Evolutionary conservation across 2,329 filamentous ascomycete genomes (phyloP).

Genomic region (Pezicula carpinea): DNA sequence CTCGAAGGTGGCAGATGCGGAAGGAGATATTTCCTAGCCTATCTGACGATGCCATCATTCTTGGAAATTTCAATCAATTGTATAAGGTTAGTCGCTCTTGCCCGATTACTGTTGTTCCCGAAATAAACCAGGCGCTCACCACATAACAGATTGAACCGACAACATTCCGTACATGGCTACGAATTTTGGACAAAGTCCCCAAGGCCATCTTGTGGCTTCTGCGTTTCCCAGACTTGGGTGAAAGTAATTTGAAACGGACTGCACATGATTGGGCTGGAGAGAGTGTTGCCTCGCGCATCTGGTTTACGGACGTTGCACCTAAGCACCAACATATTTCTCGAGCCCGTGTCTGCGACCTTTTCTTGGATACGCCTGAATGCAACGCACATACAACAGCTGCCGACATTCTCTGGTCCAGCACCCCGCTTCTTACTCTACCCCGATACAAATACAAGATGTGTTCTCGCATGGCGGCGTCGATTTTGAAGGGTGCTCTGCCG

Average conservation of each 20-base stretch:
- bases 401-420: constrained; percentile 94
- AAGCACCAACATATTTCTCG: constrained; percentile 92
- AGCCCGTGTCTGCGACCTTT: constrained; percentile 87
- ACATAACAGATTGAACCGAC: constrained; percentile 80
- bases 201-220: constrained; percentile 92
- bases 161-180: constrained; percentile 91
- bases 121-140: constrained; percentile 2
- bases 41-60: constrained; percentile 77
- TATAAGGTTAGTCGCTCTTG: constrained; percentile 70
- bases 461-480: constrained; percentile 94
- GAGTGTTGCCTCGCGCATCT: constrained; percentile 78
- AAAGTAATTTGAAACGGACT: constrained; percentile 76
- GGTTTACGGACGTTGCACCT: constrained; percentile 95
- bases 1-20: constrained; percentile 83
- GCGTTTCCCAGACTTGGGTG: constrained; percentile 92
- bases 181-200: constrained; percentile 79
- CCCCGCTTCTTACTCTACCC: constrained; percentile 83
- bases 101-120: neutral
- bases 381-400: constrained; percentile 97
- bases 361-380: constrained; percentile 95
- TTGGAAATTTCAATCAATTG: constrained; percentile 97
- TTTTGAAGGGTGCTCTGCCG: constrained; percentile 83
- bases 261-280: constrained; percentile 79
- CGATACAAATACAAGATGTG: constrained; percentile 99
- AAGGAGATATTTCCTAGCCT: constrained; percentile 85